phyloP scores from a whole-genome alignment of 202 grass and related monocot species.

The Schoenoplectus triqueter region DNA sequence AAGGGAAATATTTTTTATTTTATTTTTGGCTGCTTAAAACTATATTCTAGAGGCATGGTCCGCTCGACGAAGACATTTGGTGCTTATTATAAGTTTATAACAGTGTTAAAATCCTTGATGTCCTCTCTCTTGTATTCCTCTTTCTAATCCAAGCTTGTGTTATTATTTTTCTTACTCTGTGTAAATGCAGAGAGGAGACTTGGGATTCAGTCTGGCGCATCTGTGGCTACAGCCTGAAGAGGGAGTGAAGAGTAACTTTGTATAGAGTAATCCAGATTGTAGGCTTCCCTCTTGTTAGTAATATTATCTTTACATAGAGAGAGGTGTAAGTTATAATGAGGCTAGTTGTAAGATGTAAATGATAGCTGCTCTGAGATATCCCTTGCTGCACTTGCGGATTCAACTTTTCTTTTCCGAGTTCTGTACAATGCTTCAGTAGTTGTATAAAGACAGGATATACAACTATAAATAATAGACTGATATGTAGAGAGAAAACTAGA shows the following conservation, averaged over 20 bases:
- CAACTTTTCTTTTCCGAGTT: constrained; percentile 19
- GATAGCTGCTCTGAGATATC: constrained; percentile 49
- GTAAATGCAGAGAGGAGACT: constrained; percentile 67
- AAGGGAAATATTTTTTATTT: background rate
- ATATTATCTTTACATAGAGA: constrained; percentile 50
- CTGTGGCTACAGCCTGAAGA: constrained; percentile 57
- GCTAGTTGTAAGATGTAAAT: constrained; percentile 74
- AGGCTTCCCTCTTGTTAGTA: constrained; percentile 58
- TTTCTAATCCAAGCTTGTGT: background rate
- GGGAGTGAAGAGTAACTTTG: constrained; percentile 47
- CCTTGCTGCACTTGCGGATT: constrained; percentile 17
- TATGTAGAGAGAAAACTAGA: constrained; percentile 36
- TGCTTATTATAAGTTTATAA: background rate
- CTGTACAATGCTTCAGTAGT: constrained; percentile 36
- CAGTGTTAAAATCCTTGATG: background rate
- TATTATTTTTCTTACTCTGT: constrained; percentile 22
- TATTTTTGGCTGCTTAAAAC: background rate
- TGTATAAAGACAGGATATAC: constrained; percentile 41
- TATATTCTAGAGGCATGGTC: background rate
- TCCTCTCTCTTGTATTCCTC: background rate
- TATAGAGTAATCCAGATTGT: constrained; percentile 56
- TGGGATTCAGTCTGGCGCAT: constrained; percentile 59
- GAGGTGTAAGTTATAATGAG: constrained; percentile 60
- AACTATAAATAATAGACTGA: constrained; percentile 31
- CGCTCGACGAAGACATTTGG: background rate